Conservation (phyloP, 768 basidiomycete species). For the Kwoniella pini region DNA sequence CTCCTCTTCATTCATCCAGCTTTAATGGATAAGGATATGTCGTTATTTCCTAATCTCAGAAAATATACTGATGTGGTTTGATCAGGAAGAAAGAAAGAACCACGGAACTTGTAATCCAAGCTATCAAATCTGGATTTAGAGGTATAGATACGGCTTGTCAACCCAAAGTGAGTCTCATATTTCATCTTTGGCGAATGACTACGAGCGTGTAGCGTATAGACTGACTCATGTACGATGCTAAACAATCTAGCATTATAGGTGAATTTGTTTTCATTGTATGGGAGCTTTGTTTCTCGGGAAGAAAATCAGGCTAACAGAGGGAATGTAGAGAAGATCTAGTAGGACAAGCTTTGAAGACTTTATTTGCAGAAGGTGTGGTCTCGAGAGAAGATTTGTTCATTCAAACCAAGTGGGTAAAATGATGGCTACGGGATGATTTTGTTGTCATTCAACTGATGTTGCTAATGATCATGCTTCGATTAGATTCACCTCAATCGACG, state of each 20-base stretch:
- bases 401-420: constrained; percentile 70
- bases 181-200: no score
- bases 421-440: no score
- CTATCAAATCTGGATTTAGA: constrained; percentile 73
- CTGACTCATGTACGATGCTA: no score
- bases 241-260: constrained; percentile 39
- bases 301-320: neutral
- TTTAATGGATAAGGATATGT: no score
- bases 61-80: neutral
- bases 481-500: constrained; percentile 72
- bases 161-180: constrained; percentile 43
- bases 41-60: no score
- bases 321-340: constrained; percentile 73
- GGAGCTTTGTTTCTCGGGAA: neutral
- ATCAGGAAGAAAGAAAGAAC: constrained; percentile 77
- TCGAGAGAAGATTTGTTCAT: constrained; percentile 71
- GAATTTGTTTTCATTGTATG: no score
- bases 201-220: no score
- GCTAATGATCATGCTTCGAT: neutral
- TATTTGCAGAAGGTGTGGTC: constrained; percentile 62
- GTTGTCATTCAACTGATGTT: neutral
- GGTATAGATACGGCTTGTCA: constrained; percentile 77
- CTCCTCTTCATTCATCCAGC: no score
- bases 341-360: constrained; percentile 66
- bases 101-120: constrained; percentile 66